Conservation (phyloP, 2,329 filamentous ascomycete genomes). For the Peltaster fructicola region DNA sequence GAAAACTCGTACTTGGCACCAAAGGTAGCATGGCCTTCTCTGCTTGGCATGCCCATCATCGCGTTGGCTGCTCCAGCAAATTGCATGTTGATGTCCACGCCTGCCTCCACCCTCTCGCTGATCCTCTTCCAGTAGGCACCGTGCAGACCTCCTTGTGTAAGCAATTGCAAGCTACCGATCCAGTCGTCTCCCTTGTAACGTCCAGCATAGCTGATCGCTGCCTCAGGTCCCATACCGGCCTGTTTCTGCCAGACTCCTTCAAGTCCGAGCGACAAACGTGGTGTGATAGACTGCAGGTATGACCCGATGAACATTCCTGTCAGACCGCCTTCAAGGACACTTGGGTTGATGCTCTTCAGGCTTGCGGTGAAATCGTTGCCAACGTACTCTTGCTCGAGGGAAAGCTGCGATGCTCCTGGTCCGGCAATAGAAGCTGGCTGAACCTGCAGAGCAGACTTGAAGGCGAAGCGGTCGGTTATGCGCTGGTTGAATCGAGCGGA, state of each 20-base stretch:
- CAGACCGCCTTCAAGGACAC: conserved; percentile 71
- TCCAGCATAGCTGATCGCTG: conserved; percentile 73
- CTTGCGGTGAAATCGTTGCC: conserved; percentile 86
- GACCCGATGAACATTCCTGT: conserved; percentile 92
- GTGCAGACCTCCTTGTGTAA: conserved; percentile 73
- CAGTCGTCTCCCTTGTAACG: conserved; percentile 85
- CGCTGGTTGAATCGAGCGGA: conserved; percentile 85
- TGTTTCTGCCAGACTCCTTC: conserved; percentile 89
- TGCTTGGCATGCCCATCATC: conserved; percentile 59
- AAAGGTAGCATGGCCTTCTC: conserved; percentile 78
- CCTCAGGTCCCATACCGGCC: conserved; percentile 74
- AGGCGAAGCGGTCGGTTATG: conserved; percentile 62
- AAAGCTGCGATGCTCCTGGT: conserved; percentile 67
- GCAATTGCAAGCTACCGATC: conserved; percentile 79
- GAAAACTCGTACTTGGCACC: conserved; percentile 98
- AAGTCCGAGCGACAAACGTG: conserved; percentile 68
- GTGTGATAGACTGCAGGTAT: conserved; percentile 87
- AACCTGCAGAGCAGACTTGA: conserved; percentile 78
- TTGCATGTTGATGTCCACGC: conserved; percentile 83
- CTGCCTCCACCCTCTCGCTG: conserved; percentile 89
- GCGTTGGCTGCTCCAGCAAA: conserved; percentile 41
- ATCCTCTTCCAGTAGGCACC: conserved; percentile 87
- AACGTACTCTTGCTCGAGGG: conserved; percentile 89
- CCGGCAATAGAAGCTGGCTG: conserved; percentile 38
- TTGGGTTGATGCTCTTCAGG: conserved; percentile 91